These are phyloP conservation scores for Olyra latifolia DNA, from an alignment of 176 grass and related monocot species.

Conservation along the genomic window DNA sequence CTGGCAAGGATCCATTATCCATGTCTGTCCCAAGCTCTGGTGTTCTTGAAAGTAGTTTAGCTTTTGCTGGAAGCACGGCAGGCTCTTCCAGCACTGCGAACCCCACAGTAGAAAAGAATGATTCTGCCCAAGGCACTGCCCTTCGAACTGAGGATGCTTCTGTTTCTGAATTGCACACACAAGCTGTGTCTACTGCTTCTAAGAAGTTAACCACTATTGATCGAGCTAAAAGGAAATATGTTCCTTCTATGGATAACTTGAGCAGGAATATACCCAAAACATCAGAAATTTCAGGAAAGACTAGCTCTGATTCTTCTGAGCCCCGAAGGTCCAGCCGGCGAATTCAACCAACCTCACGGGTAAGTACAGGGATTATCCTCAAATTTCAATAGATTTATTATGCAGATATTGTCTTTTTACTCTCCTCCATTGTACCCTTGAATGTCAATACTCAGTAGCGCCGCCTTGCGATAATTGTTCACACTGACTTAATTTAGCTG, in stretches of 20 bases:
- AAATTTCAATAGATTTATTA: background rate
- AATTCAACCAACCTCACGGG: constrained; percentile 97
- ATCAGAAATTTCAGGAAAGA: constrained; percentile 51
- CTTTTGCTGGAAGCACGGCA: constrained; percentile 22
- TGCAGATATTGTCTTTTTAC: background rate
- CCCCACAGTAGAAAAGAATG: constrained; percentile 38
- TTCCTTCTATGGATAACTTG: constrained; percentile 36
- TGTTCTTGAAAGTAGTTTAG: constrained; percentile 42
- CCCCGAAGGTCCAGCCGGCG: constrained; percentile 83
- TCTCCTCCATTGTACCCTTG: background rate
- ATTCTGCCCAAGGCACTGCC: constrained; percentile 11
- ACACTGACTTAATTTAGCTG: constrained; percentile 22
- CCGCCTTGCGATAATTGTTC: constrained; percentile 8
- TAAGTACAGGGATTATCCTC: constrained; percentile 32
- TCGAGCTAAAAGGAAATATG: constrained; percentile 50
- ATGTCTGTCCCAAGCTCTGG: constrained; percentile 30
- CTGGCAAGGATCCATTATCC: constrained; percentile 42
- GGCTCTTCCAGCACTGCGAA: constrained; percentile 40
- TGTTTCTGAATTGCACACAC: constrained; percentile 29
- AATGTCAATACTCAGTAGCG: constrained; percentile 1
- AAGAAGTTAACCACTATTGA: constrained; percentile 15
- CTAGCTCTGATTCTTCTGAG: constrained; percentile 53
- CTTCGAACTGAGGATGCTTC: constrained; percentile 40
- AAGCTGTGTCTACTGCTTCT: constrained; percentile 41
- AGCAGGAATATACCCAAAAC: constrained; percentile 41